These are phyloP conservation scores for Alternaria dauci DNA, from an alignment of 2,329 filamentous ascomycete genomes.

Conservation along the genomic window DNA sequence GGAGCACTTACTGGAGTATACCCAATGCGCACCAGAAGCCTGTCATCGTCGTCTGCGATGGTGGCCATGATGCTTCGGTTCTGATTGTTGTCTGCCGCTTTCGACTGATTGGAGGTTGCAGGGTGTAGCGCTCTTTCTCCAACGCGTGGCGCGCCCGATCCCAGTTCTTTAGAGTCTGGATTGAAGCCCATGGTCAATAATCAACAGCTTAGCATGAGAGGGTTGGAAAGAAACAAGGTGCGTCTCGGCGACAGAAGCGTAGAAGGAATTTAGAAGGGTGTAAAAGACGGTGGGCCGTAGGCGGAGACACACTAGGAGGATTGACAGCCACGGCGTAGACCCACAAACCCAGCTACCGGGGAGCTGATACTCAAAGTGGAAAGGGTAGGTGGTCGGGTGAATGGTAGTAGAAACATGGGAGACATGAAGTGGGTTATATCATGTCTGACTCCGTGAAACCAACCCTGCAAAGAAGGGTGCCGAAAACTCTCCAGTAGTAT, in stretches of 20 bases:
- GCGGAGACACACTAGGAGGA: slow-evolving; percentile 37
- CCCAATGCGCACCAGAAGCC: slow-evolving; percentile 67
- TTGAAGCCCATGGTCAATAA: slow-evolving; percentile 40
- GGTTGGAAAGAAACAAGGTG: slow-evolving; percentile 12
- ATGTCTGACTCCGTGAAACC: slow-evolving; percentile 37
- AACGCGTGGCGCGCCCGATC: slow-evolving; percentile 16
- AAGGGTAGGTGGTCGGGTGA: slow-evolving; percentile 35
- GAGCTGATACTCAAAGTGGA: slow-evolving; percentile 37
- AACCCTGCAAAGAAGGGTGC: slow-evolving; percentile 27
- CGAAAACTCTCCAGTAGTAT: slow-evolving; percentile 30
- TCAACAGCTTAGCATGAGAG: slow-evolving; percentile 35
- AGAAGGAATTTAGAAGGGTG: slow-evolving; percentile 32
- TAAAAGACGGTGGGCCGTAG: slow-evolving; percentile 40
- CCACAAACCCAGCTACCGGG: slow-evolving; percentile 34
- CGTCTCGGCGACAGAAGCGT: slow-evolving; percentile 17
- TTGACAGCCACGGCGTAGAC: slow-evolving; percentile 39
- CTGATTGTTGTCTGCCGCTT: slow-evolving; percentile 29
- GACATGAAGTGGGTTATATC: slow-evolving; percentile 34
- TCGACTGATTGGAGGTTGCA: slow-evolving; percentile 33
- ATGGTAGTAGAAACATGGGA: slow-evolving; percentile 25
- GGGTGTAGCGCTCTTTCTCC: slow-evolving; percentile 26
- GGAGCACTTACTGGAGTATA: slow-evolving; percentile 64
- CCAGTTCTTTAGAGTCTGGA: slow-evolving; percentile 32
- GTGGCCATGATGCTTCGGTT: slow-evolving; percentile 53
- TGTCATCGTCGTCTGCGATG: slow-evolving; percentile 67